Base-by-base conservation (phyloP, 805 yeast genomes). In the Barnettozyma botsteinii region DNA sequence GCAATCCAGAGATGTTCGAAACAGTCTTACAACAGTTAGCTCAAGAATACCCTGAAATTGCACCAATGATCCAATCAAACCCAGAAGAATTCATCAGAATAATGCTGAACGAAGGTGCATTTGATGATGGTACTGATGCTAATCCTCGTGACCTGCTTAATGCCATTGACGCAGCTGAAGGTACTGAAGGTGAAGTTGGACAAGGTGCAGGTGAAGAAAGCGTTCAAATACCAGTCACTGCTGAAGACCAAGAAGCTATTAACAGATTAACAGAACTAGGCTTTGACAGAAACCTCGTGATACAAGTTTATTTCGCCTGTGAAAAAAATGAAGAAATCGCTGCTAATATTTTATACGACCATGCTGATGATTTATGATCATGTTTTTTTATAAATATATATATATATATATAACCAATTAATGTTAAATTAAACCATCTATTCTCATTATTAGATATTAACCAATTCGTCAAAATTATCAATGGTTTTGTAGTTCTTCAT, bases 241-340 rank as follows among this genome's bases (percentile, higher is more conserved):
- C 75, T 41, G 93, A 80, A 52, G 98, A 93, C 57, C 82, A 84
- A 57, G 85, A 73, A 45, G 96, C 98, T n/a, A 85, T 93, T 49
- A 72, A 73, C 47, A 77, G 98, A 59, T 72, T 93, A 49, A 83
- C 95, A 61, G 97, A 85, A 62, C 72, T 93, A 49, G 98, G 98
- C 0, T 93, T 93, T 55, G 96, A 87, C 50, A 76, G 96, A 51
- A 73, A 81, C 51, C 68, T 83, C 42, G 98, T 85, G 33, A 77
- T 88, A 45, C 96, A 89, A 67, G 95, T 94, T 23, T 93, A 86
- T 67, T 81, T 93, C 73, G 98, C 98, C 31, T 93, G 98, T 64
- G 98, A 93, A 57, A 91, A 88, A 67, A 87, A 93, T 64, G 98
- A 93, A 67, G 96, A 91, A 68, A 75, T 86, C 55, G 88, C 98